phyloP scores from a whole-genome alignment of 2,329 filamentous ascomycete species.

The Botrytis porri region DNA sequence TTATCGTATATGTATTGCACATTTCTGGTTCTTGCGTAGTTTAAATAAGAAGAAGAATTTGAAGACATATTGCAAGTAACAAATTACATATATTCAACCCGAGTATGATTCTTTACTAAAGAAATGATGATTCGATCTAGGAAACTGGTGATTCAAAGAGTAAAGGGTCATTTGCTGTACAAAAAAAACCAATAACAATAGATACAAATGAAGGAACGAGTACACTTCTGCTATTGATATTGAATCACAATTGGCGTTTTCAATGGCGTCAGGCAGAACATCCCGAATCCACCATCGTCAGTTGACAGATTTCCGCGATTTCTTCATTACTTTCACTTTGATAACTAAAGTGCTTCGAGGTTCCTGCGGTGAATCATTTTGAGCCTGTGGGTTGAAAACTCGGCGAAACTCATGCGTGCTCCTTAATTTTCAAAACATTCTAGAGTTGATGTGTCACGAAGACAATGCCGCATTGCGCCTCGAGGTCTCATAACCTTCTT shows the following conservation, averaged over 20 bases:
- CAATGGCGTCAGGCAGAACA: background rate
- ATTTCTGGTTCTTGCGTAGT: background rate
- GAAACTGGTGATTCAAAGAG: constrained; percentile 2
- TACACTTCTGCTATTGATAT: background rate
- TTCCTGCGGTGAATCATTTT: background rate
- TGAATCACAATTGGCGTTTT: background rate
- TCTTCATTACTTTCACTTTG: background rate
- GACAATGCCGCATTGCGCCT: constrained; percentile 11
- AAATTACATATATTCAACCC: background rate
- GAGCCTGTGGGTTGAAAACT: background rate
- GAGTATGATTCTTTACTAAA: constrained; percentile 1
- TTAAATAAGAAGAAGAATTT: background rate
- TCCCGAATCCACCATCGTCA: background rate
- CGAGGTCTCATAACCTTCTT: constrained; percentile 18
- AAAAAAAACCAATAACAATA: background rate
- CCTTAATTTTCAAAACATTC: background rate
- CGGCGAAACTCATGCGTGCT: background rate
- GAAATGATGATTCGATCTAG: constrained; percentile 3
- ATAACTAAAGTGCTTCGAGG: background rate
- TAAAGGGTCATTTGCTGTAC: constrained; percentile 1
- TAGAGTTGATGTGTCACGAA: constrained; percentile 11
- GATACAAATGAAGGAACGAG: background rate
- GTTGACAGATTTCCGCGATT: background rate
- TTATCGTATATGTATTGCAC: constrained; percentile 12
- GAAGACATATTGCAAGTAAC: background rate